Base-by-base conservation (phyloP, 805 yeast genomes). In the Metschnikowia proteae region DNA sequence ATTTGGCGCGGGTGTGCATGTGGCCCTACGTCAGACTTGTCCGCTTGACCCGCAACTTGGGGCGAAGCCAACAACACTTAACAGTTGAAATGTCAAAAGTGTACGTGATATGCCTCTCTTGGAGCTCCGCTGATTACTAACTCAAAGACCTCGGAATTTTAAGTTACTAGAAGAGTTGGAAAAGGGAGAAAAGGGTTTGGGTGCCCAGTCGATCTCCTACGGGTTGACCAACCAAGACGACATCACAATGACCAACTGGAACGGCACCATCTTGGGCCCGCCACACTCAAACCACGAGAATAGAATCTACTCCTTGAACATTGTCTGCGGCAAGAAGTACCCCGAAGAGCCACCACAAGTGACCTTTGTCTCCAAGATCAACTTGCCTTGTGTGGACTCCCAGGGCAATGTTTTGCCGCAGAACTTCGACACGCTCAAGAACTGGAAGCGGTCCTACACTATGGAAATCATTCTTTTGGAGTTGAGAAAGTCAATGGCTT, bases 211-310 rank as follows among this genome's bases (percentile, higher is more conserved):
- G 11, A 91, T 96, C 65, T 92, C 98, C 23, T 89, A 94, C 61
- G 99, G 99, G 0, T 77, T 94, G 41, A 83, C 88, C 25, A 92
- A 88, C 60, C 83, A 86, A 53, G 96, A 88, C 60, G 99, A 94
- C 65, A 88, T 91, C 57, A 74, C 90, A 45, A 88, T 94, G 96
- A 86, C 96, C 8, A 70, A 85, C 60, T 94, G 99, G 99, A 94
- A 91, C 69, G 99, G 97, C 9, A 94, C 99, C 31, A 92, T 94
- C 45, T 74, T 94, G 55, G 99, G 99, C 0, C 99, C 99, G 3
- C 99, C 99, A 32, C 96, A 87, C 61, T 68, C 73, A 10, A 81
- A 80, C 27, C 97, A 92, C 65, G 97, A 91, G 66, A 94, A 94
- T 68, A 79, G 99, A 63, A 94, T 94, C 54, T 94, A 94, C 66